Evolutionary conservation across 371 early-diverging fungal genomes (phyloP).

Genomic region (Actinomortierella ambigua): DNA sequence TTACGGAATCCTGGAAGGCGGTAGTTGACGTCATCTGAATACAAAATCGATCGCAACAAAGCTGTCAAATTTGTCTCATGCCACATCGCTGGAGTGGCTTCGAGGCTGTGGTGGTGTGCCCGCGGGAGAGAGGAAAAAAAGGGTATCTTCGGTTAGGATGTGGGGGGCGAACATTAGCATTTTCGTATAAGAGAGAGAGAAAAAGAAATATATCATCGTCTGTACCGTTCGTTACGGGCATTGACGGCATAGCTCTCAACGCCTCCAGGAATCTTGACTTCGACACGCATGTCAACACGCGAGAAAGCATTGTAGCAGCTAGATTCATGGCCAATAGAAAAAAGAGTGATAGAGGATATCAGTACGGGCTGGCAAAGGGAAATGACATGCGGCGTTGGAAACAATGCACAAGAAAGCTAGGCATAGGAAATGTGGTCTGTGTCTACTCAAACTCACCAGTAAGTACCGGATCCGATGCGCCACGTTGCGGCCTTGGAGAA

Average conservation of each 20-base stretch:
- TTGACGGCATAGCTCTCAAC: conserved; percentile 93
- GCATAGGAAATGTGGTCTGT: not conserved
- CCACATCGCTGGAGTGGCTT: conserved; percentile 87
- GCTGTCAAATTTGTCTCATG: conserved; percentile 88
- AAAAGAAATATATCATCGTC: too few relatives aligned
- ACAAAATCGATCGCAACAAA: conserved; percentile 86
- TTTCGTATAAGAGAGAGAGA: too few relatives aligned
- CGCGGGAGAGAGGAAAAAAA: not conserved
- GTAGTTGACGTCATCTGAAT: conserved; percentile 87
- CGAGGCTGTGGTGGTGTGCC: conserved; percentile 48
- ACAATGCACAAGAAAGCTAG: not conserved
- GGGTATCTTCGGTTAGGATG: not conserved
- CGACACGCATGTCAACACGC: conserved; percentile 95
- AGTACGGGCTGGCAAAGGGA: not conserved
- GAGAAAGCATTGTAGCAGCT: conserved; percentile 97
- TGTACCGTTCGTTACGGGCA: conserved; percentile 72
- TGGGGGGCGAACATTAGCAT: too few relatives aligned
- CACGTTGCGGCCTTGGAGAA: conserved; percentile 70
- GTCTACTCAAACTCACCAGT: conserved; percentile 57
- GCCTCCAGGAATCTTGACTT: conserved; percentile 96
- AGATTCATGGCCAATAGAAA: conserved; percentile 5
- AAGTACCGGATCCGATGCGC: conserved; percentile 74
- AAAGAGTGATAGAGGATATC: too few relatives aligned
- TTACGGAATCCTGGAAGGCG: conserved; percentile 87
- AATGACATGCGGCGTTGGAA: not conserved